phyloP scores from a whole-genome alignment of 108 stramenopile species.

The Cyclostephanos tholiformis region DNA sequence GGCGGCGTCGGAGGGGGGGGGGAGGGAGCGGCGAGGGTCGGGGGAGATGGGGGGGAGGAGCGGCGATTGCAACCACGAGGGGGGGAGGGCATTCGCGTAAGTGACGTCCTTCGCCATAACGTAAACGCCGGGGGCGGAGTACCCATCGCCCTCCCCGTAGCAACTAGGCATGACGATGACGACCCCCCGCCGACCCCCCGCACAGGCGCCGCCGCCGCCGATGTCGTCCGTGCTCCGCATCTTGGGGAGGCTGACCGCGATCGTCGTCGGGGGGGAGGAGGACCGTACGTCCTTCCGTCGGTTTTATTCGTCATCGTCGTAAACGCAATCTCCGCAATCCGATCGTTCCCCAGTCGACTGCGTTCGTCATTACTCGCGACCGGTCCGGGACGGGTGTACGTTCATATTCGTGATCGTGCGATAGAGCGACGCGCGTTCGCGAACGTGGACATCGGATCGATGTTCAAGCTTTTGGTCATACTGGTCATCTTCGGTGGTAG shows the following conservation, averaged over 20 bases:
- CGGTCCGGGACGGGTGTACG: slow-evolving; percentile 35
- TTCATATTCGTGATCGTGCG: slow-evolving; percentile 20
- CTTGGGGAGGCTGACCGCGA: too few relatives aligned
- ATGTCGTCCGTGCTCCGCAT: background rate
- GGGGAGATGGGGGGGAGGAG: too few relatives aligned
- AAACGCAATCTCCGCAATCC: background rate
- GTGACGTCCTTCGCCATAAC: too few relatives aligned
- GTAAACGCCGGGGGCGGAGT: too few relatives aligned
- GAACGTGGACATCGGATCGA: slow-evolving; percentile 29
- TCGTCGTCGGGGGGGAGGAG: slow-evolving; percentile 9
- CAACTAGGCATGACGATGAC: background rate
- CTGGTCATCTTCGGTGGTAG: slow-evolving; percentile 29
- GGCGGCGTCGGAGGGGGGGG: too few relatives aligned
- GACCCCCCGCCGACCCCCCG: background rate
- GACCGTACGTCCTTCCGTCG: slow-evolving; percentile 1
- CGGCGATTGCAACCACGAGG: too few relatives aligned
- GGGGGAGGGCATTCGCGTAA: too few relatives aligned
- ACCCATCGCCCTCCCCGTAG: too few relatives aligned
- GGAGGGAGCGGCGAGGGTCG: too few relatives aligned
- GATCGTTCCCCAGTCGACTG: slow-evolving; percentile 10
- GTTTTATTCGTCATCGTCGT: slow-evolving; percentile 21
- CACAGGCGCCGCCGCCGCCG: background rate
- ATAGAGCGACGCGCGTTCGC: slow-evolving; percentile 33
- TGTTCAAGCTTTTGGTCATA: slow-evolving; percentile 46
- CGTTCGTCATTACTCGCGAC: slow-evolving; percentile 30